Percentiles rank a stretch among this genome's conserved stretches.
Evolutionary conservation across 495 filamentous ascomycete species (phyloP).

Genomic region (Penicilliopsis zonata): DNA sequence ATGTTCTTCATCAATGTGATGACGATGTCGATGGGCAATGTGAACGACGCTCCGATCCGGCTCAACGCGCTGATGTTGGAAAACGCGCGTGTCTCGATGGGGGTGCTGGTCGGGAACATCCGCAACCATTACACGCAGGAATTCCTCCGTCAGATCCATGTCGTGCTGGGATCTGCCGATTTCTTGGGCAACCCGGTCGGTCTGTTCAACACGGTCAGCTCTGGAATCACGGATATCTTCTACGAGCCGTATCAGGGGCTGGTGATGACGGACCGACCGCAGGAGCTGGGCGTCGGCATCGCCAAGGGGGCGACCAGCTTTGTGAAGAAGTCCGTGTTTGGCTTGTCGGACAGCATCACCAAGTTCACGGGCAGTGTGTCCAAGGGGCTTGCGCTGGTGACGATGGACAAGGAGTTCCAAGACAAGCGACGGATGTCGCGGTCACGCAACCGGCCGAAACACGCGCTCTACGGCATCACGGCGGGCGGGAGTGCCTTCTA

Average conservation of each 20-base stretch:
- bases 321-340: constrained; percentile 96
- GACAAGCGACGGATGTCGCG: constrained; percentile 88
- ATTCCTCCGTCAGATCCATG: constrained; percentile 86
- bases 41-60: constrained; percentile 91
- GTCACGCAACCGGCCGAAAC: constrained; percentile 87
- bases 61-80: constrained; percentile 91
- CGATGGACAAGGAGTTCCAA: constrained; percentile 96
- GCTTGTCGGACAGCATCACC: constrained; percentile 88
- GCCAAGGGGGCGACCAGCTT: constrained; percentile 95
- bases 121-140: constrained; percentile 94
- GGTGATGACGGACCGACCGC: constrained; percentile 88
- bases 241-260: constrained; percentile 98
- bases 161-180: constrained; percentile 92
- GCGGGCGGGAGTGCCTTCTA: constrained; percentile 92
- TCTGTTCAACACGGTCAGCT: constrained; percentile 95
- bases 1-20: constrained; percentile 98
- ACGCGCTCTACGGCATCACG: constrained; percentile 91
- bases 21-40: constrained; percentile 97
- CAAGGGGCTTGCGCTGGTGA: constrained; percentile 89
- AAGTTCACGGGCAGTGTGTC: constrained; percentile 95
- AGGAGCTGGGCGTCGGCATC: constrained; percentile 87
- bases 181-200: constrained; percentile 98
- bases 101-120: constrained; percentile 70
- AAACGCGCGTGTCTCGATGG: constrained; percentile 84
- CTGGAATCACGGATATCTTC: constrained; percentile 93